phyloP scores from a whole-genome alignment of 108 stramenopile genomes.

The Conticribra weissflogii region DNA sequence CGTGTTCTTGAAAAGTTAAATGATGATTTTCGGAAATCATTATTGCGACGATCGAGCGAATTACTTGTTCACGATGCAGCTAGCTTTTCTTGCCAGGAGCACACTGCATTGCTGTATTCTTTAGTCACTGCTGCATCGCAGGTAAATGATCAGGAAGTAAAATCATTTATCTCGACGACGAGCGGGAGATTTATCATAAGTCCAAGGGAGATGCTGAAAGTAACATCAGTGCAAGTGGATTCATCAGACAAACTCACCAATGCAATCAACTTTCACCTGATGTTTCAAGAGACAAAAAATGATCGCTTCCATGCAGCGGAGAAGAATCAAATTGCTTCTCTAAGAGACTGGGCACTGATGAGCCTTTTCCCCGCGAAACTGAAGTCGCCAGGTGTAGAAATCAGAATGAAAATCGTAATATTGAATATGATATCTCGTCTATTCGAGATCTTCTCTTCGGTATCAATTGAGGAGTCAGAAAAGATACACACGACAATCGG shows the following conservation, averaged over 20 bases:
- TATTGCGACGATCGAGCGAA: slow-evolving; percentile 18
- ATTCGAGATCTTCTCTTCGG: slow-evolving; percentile 20
- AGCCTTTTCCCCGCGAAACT: slow-evolving; percentile 11
- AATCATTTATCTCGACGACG: slow-evolving; percentile 7
- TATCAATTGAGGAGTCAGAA: slow-evolving; percentile 1
- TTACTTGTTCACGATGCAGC: slow-evolving; percentile 16
- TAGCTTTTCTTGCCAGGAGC: slow-evolving; percentile 4
- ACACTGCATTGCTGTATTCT: slow-evolving; percentile 15
- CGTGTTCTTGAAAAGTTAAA: slow-evolving; percentile 3
- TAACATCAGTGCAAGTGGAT: not conserved
- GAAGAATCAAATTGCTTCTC: slow-evolving; percentile 3
- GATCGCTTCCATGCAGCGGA: not conserved
- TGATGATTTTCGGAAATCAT: slow-evolving; percentile 6
- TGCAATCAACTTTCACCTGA: slow-evolving; percentile 20
- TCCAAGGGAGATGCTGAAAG: slow-evolving; percentile 4
- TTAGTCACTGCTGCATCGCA: slow-evolving; percentile 3
- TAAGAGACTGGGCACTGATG: slow-evolving; percentile 25
- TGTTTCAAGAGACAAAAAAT: not conserved
- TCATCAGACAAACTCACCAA: slow-evolving; percentile 2
- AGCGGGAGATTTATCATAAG: slow-evolving; percentile 17
- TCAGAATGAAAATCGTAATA: not conserved
- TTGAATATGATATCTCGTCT: slow-evolving; percentile 23
- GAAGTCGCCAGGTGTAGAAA: not conserved
- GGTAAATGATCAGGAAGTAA: not conserved
- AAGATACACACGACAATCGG: slow-evolving; percentile 18